phyloP scores from a whole-genome alignment of 441 rosid genomes.

The Macaranga tanarius region DNA sequence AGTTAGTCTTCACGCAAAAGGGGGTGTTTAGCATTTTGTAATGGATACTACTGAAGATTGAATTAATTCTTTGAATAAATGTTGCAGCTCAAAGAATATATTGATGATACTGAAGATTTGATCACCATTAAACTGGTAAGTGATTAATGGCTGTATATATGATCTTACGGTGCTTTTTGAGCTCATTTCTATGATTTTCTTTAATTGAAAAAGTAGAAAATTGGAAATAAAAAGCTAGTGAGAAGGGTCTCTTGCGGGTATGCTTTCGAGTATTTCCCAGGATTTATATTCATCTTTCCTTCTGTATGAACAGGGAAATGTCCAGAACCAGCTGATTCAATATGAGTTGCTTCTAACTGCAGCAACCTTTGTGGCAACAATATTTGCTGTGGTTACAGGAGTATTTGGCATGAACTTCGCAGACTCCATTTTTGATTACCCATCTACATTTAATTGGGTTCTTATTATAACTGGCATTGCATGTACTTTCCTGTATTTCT shows the following conservation, averaged over 20 bases:
- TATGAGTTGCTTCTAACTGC: conserved; percentile 93
- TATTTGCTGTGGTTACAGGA: conserved; percentile 80
- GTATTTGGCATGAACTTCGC: conserved; percentile 88
- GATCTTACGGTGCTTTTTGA: not conserved
- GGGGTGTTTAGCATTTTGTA: not conserved
- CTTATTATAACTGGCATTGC: conserved; percentile 58
- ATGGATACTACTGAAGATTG: too few species aligned
- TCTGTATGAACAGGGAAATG: conserved; percentile 61
- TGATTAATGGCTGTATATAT: conserved; percentile 5
- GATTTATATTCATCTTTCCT: too few species aligned
- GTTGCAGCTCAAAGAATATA: conserved; percentile 90
- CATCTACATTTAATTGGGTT: conserved; percentile 70
- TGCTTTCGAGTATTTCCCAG: too few species aligned
- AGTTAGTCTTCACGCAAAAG: not conserved
- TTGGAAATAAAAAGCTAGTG: too few species aligned
- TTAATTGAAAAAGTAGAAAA: conserved; percentile 12
- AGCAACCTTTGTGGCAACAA: conserved; percentile 84
- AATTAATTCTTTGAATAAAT: conserved; percentile 11
- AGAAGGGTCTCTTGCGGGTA: too few species aligned
- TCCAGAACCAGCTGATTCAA: conserved; percentile 93
- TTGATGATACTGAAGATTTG: conserved; percentile 95
- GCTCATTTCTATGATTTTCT: not conserved
- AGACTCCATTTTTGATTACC: conserved; percentile 61
- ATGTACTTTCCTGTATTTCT: conserved; percentile 52
- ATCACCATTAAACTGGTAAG: conserved; percentile 94